These are phyloP conservation scores for Globisporangium ultimum DNA, from an alignment of 352 stramenopile genomes.

Conservation along the genomic window DNA sequence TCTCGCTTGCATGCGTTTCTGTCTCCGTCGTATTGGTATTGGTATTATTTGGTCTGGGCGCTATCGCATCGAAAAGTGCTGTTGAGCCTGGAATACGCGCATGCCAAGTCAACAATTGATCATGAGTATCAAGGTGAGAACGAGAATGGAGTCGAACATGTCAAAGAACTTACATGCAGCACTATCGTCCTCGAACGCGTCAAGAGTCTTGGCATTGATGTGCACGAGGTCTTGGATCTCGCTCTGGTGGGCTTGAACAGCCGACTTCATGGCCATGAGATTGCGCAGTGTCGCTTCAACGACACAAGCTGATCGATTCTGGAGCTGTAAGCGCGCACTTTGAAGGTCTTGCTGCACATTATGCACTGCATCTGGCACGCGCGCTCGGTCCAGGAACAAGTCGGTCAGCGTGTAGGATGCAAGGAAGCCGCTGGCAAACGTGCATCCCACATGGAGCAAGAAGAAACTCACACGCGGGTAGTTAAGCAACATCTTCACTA, in stretches of 20 bases:
- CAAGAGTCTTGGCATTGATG: constrained; percentile 7
- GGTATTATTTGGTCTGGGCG: no score
- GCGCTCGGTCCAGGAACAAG: constrained; percentile 23
- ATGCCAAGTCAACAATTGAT: no score
- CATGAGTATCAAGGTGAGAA: background rate
- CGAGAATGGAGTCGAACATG: no score
- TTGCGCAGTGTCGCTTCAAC: constrained; percentile 7
- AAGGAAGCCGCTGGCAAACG: constrained; percentile 38
- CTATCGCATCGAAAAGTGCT: no score
- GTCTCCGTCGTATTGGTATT: no score
- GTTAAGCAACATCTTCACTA: constrained; percentile 25
- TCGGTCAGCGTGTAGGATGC: constrained; percentile 33
- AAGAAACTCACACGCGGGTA: constrained; percentile 52
- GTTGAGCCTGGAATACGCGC: no score
- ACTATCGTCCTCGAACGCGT: constrained; percentile 8
- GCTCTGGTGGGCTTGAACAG: background rate
- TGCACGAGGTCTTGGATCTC: background rate
- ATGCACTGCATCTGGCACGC: constrained; percentile 26
- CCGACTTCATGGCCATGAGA: background rate
- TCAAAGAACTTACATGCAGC: constrained; percentile 3
- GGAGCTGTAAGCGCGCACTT: constrained; percentile 25
- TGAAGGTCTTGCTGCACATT: constrained; percentile 27
- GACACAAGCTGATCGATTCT: constrained; percentile 32
- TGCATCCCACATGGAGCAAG: constrained; percentile 43
- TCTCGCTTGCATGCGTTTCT: background rate